Base-by-base conservation (phyloP, 148 eudicot species). In the Silene conica region DNA sequence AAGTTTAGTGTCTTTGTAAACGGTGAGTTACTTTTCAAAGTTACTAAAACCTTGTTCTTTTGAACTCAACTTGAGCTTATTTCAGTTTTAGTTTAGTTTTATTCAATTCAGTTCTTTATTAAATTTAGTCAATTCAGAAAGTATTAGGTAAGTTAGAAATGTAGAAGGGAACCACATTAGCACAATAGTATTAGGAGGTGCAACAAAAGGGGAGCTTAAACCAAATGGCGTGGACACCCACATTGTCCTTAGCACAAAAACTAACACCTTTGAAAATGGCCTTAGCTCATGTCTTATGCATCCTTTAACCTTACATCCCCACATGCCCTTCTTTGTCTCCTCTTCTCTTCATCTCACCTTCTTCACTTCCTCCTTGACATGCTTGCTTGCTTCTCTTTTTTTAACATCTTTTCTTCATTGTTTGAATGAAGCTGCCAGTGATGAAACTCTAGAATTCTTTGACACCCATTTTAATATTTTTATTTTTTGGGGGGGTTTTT, bases 161-260 rank as follows among this genome's bases (percentile, higher is more conserved):
- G n/a, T n/a, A n/a, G n/a, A n/a, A n/a, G n/a, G 87, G 85, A 57
- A 72, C 83, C 87, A 82, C 73, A 59, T n/a, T n/a, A n/a, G n/a
- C 87, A 82, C 73, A 59, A 41, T 82, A 85, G 75, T 70, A 69
- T 69, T 74, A 64, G 76, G 80, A 80, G 80, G 78, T 28, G 82
- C 82, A 80, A 76, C 86, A 85, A 73, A 68, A 21, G 71, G 63
- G 72, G 73, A 52, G 70, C 71, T 73, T 13, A 59, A 52, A 77
- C 78, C 81, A 77, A 82, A 80, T 87, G 83, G 71, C 54, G 22
- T 70, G 69, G 87, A 63, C 68, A 77, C 89, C 85, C 74, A 82
- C 82, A 81, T 81, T 82, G 79, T 77, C 78, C 77, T 70, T 63
- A 43, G 21, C 62, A 74, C 66, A 69, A 74, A 76, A 71, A 73